Base-by-base conservation (phyloP, 1,139 yeast genomes). In the Kazachstania sp. region DNA sequence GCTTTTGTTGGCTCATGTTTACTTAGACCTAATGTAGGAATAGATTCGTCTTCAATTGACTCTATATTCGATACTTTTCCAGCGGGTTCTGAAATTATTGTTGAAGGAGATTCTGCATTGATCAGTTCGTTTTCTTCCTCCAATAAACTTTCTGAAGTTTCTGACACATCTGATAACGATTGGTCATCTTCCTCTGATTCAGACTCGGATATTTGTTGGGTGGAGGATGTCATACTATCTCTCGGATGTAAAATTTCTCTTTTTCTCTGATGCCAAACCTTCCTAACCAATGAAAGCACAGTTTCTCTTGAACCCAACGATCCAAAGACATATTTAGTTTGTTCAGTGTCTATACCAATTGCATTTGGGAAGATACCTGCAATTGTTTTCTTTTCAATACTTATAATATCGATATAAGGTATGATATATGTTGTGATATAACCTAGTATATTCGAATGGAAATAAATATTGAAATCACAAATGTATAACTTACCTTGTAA, bases 361-460 rank as follows among this genome's bases (percentile, higher is more conserved):
- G 86, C 88, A 61, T 83, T 84, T n/a, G 88, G 90, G 52, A 84
- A 82, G 20, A 84, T 68, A 1, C 78, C 84, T 0, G 87, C 87
- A 0, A 88, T 82, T 4, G 79, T 74, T 57, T 77, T 79, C 63
- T 83, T 83, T 57, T 81, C 87, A 38, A 84, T 74, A 57, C 79
- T 82, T 19, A 81, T 76, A 35, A 84, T 81, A 55, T 83, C 87
- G 50, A 74, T 78, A 43, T 82, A 70, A 0, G 88, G 83, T 6
- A 84, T 76, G 13, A 73, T 63, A 31, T 82, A 60, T 52, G 79
- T 77, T 2, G 88, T 83, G 1, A 79, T 80, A 77, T 85, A 78
- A 0, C 90, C 90, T 47, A 83, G 68, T 46, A 84, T 79, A 54
- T 82, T 83, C 0, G 88, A 80, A 54, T 81, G 81, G 67, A 84